These are phyloP conservation scores for Haplographium delicatum DNA, from an alignment of 495 filamentous ascomycete species.

Conservation along the genomic window DNA sequence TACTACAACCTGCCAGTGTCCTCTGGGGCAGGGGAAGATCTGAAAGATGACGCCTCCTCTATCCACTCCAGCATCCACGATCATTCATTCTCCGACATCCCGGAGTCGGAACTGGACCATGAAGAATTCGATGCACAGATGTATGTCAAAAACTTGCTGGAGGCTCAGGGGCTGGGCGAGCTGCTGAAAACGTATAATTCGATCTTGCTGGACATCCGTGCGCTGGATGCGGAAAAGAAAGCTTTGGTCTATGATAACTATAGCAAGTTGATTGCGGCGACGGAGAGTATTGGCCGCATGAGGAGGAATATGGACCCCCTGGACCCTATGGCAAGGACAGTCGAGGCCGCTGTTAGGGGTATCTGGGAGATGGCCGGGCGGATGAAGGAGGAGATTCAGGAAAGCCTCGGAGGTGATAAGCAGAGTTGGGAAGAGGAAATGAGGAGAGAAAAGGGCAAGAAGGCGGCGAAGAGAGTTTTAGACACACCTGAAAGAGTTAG, in stretches of 20 bases:
- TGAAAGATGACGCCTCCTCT: constrained; percentile 26
- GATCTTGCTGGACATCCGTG: constrained; percentile 71
- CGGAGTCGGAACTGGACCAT: constrained; percentile 49
- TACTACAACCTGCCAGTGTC: constrained; percentile 70
- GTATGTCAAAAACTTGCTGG: constrained; percentile 61
- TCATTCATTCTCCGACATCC: constrained; percentile 26
- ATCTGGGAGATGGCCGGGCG: constrained; percentile 72
- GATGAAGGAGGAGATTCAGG: constrained; percentile 52
- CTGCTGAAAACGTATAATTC: constrained; percentile 59
- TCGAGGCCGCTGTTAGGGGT: constrained; percentile 71
- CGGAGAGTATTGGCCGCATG: constrained; percentile 91
- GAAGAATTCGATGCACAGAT: constrained; percentile 48
- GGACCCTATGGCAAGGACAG: constrained; percentile 61
- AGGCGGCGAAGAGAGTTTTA: constrained; percentile 69
- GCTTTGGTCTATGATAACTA: constrained; percentile 98
- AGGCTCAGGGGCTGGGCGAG: constrained; percentile 57
- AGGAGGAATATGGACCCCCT: constrained; percentile 69
- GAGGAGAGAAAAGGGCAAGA: constrained; percentile 49
- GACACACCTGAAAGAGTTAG: constrained; percentile 54
- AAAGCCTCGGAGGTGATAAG: constrained; percentile 31
- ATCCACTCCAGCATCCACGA: constrained; percentile 23
- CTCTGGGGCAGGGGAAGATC: constrained; percentile 26
- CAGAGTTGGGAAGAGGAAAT: constrained; percentile 27
- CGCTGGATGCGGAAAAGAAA: constrained; percentile 91
- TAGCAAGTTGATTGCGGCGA: constrained; percentile 88